Evolutionary conservation across 139 green algal genomes (phyloP).

Genomic region (Picochlorum sp.): DNA sequence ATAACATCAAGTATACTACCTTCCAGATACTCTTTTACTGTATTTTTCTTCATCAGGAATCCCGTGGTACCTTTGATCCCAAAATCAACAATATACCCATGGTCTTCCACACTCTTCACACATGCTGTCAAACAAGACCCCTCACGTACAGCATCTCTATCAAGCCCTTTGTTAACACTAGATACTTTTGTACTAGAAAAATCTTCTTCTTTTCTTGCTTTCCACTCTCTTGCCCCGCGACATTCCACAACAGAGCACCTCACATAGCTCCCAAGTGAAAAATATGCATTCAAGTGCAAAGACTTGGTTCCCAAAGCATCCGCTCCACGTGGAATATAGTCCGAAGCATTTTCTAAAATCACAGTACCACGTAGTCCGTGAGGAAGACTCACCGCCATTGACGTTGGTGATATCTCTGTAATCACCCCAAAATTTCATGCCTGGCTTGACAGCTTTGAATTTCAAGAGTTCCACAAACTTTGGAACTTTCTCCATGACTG

Average conservation of each 20-base stretch:
- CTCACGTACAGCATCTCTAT: constrained; percentile 15
- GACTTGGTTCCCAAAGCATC: not conserved
- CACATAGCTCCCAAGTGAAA: constrained; percentile 70
- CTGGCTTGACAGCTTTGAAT: constrained; percentile 62
- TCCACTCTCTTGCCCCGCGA: constrained; percentile 1
- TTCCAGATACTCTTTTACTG: constrained; percentile 15
- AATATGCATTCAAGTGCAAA: constrained; percentile 34
- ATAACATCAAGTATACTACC: constrained; percentile 51
- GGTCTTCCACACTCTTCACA: constrained; percentile 79
- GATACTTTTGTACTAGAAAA: constrained; percentile 40
- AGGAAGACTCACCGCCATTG: constrained; percentile 68
- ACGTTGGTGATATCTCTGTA: constrained; percentile 48
- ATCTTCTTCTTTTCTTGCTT: constrained; percentile 44
- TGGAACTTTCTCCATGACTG: constrained; percentile 34
- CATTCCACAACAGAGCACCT: constrained; percentile 38
- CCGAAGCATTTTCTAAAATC: constrained; percentile 45
- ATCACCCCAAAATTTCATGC: constrained; percentile 69
- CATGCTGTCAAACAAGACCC: constrained; percentile 50
- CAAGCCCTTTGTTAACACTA: constrained; percentile 30
- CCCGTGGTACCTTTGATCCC: constrained; percentile 64
- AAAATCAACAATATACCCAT: constrained; percentile 74
- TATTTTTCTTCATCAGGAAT: constrained; percentile 48
- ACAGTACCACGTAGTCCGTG: constrained; percentile 73
- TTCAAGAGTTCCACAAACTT: constrained; percentile 77
- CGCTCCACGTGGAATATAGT: constrained; percentile 40